phyloP scores from a whole-genome alignment of 164 flowering plant species.

The Houttuynia cordata region DNA sequence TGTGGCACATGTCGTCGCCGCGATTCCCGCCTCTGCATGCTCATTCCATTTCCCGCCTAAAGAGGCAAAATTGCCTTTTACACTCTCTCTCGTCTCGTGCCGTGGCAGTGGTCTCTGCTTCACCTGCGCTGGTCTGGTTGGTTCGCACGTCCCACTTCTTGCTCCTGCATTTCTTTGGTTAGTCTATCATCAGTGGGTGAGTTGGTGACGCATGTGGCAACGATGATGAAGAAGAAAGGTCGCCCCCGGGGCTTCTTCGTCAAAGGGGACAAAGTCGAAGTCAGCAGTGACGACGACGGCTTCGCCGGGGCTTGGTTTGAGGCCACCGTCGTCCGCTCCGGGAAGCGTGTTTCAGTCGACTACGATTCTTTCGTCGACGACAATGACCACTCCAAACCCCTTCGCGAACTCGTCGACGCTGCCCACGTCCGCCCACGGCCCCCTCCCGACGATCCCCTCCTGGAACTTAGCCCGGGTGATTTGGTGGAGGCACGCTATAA shows the following conservation, averaged over 20 bases:
- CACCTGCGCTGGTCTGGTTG: no score
- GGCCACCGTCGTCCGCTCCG: conserved; percentile 20
- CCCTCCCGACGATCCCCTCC: conserved; percentile 23
- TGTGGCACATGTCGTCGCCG: no score
- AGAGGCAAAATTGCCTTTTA: no score
- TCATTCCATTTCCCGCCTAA: no score
- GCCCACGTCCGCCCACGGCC: conserved; percentile 54
- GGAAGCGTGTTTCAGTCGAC: conserved; percentile 31
- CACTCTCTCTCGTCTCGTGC: no score
- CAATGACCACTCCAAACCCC: conserved; percentile 26
- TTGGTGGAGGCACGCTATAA: conserved; percentile 73
- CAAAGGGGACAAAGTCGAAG: conserved; percentile 48
- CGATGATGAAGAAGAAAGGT: background rate
- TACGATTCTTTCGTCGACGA: conserved; percentile 46
- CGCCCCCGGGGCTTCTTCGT: conserved; percentile 9
- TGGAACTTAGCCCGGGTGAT: conserved; percentile 23
- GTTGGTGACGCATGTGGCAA: background rate
- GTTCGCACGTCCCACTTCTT: no score
- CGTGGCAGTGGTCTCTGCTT: no score
- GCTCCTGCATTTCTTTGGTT: no score
- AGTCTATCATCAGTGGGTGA: no score
- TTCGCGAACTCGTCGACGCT: conserved; percentile 44
- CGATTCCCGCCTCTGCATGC: no score
- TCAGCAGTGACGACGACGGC: conserved; percentile 70
- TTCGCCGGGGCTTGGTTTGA: conserved; percentile 63